Base-by-base conservation (phyloP, 345 rosid genomes). In the Populus pruinosa region DNA sequence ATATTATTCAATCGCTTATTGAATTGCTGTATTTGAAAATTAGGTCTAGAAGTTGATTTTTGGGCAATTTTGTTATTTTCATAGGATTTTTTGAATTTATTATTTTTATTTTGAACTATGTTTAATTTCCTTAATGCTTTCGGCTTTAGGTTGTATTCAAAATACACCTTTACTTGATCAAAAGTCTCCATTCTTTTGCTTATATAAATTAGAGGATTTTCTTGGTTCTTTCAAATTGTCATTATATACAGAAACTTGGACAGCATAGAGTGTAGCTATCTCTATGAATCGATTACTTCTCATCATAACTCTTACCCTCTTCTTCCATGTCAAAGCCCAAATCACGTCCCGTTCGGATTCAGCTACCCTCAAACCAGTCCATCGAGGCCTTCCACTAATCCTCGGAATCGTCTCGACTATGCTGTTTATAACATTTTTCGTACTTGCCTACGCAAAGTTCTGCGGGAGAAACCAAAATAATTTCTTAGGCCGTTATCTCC, bases 371-470 rank as follows among this genome's bases (percentile, higher is more conserved):
- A 75, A 49, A 69, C 78, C 85, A 17, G 50, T 79, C 69, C 86
- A 47, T 6, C 83, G 76, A 8, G 74, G 72, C 76, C 33, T 76
- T 18, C 78, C 71, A 7, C 33, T 71, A 14, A 59, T 88, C 13
- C 27, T 88, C 1, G 86, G 80, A 29, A 66, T 88, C 49, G 17
- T 83, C n/a, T 71, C 82, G 6, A 25, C 82, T 23, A 74, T 83
- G 75, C 61, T 84, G 6, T 76, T 81, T n/a, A 10, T 76, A 35
- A 47, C 70, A 33, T 77, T 88, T 75, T 16, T 84, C 23, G 5
- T 80, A 50, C 84, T 85, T 36, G 82, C 82, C 47, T 90, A 81
- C 17, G 82, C 80, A 2, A 88, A 80, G 71, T 82, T 81, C 68
- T 90, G 88, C 50, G 76, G 35, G 20, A 5, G 74, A 14, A 71